These are phyloP conservation scores for Stephania japonica DNA, from an alignment of 164 flowering plant species.

Conservation along the genomic window DNA sequence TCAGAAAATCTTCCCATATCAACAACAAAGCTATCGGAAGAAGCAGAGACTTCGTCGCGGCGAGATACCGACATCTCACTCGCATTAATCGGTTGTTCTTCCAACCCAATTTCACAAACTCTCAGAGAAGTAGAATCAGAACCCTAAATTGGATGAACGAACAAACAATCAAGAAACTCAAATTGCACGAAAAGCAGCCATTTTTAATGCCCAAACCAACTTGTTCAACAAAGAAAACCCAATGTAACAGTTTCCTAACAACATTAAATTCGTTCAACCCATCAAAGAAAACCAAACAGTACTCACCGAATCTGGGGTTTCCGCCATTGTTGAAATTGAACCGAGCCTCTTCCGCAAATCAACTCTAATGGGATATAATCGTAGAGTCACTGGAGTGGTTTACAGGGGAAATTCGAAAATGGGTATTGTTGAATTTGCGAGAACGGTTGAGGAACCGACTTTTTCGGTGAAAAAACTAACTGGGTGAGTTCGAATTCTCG, in stretches of 20 bases:
- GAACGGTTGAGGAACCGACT: not conserved
- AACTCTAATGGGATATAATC: not conserved
- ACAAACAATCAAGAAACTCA: not conserved
- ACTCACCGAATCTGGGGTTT: constrained; percentile 3
- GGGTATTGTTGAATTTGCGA: not conserved
- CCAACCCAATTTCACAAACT: not conserved
- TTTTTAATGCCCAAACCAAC: not conserved
- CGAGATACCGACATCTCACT: not conserved
- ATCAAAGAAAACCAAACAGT: not conserved
- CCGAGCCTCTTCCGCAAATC: not conserved
- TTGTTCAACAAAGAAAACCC: not conserved
- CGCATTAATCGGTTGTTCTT: not conserved
- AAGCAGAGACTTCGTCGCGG: not conserved
- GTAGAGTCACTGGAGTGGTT: too few species aligned
- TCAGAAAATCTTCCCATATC: not conserved
- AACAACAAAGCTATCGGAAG: not conserved
- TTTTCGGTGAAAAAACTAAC: not conserved
- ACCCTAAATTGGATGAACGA: not conserved
- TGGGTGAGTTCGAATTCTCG: not conserved
- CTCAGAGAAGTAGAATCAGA: constrained; percentile 1
- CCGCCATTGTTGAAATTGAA: not conserved
- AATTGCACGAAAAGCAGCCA: not conserved
- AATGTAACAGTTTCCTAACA: not conserved
- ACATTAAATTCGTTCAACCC: too few species aligned
- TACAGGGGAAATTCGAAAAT: not conserved